Conservation (phyloP, 441 rosid genomes). For the Mallotus repandus region DNA sequence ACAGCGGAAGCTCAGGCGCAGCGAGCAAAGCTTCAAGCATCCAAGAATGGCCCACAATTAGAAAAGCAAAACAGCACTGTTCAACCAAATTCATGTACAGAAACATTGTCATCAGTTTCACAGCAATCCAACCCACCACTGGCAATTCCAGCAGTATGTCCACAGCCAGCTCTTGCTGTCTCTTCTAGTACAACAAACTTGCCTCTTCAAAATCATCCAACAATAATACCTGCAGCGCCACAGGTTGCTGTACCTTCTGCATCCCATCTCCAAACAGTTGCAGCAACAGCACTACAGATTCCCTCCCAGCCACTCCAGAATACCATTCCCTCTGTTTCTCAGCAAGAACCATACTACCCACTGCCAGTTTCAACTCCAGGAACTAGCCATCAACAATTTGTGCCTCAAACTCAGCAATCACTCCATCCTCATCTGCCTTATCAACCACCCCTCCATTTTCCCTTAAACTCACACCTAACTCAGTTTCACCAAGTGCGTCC, state of each 20-base stretch:
- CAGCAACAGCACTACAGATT: conserved; percentile 34
- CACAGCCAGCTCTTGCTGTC: conserved; percentile 24
- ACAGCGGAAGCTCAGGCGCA: conserved; percentile 44
- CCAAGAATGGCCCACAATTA: conserved; percentile 23
- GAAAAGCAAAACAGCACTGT: conserved; percentile 30
- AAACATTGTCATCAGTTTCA: conserved; percentile 26
- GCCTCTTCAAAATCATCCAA: conserved; percentile 21
- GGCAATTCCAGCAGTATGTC: conserved; percentile 21
- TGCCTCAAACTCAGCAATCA: conserved; percentile 22
- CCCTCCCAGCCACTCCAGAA: conserved; percentile 27
- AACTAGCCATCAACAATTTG: conserved; percentile 24
- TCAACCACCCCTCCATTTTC: conserved; percentile 26
- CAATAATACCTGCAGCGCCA: conserved; percentile 23
- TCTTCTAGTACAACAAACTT: conserved; percentile 8
- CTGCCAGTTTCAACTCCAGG: conserved; percentile 20
- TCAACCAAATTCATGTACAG: conserved; percentile 22
- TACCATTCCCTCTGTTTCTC: conserved; percentile 19
- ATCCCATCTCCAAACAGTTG: not conserved
- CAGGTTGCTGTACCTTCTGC: conserved; percentile 22
- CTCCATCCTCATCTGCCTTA: conserved; percentile 24
- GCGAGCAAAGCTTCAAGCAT: conserved; percentile 37
- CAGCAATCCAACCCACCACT: conserved; percentile 32
- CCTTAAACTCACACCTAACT: conserved; percentile 8
- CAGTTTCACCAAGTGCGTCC: conserved; percentile 28
- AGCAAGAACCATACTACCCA: conserved; percentile 29